Conservation (phyloP, 352 stramenopile species). For the Phytophthora boehmeriae region DNA sequence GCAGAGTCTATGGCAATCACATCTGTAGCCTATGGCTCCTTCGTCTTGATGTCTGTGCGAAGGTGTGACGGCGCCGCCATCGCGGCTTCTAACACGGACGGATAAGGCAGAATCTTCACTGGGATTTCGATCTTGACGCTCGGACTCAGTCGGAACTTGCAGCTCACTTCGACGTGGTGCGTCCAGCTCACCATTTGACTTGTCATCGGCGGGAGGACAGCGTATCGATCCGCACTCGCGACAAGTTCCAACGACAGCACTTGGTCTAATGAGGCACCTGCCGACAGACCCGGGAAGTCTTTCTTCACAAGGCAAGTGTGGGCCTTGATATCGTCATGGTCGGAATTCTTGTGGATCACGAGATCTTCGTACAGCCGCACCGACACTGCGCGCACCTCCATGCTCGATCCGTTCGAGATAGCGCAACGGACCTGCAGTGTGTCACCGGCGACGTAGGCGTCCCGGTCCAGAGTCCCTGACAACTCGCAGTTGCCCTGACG, state of each 20-base stretch:
- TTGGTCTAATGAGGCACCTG: conserved; percentile 22
- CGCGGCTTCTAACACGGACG: conserved; percentile 3
- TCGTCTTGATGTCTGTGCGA: conserved; percentile 12
- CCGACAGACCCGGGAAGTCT: conserved; percentile 20
- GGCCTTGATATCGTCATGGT: conserved; percentile 22
- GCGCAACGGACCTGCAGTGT: conserved; percentile 27
- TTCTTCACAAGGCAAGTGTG: conserved; percentile 22
- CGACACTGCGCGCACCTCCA: conserved; percentile 25
- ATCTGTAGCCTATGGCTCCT: not conserved
- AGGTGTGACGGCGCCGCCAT: conserved; percentile 5
- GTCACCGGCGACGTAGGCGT: conserved; percentile 25
- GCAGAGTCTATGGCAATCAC: too few species aligned
- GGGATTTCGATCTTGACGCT: conserved; percentile 34
- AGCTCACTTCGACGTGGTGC: conserved; percentile 28
- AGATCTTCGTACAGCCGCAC: conserved; percentile 24
- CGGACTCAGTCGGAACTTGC: conserved; percentile 31
- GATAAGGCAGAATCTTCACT: conserved; percentile 24
- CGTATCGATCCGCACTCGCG: conserved; percentile 15
- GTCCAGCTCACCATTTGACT: conserved; percentile 17
- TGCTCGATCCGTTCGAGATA: conserved; percentile 27
- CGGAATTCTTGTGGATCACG: conserved; percentile 12
- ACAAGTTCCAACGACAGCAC: conserved; percentile 25
- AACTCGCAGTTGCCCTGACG: conserved; percentile 28
- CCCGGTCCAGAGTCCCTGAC: conserved; percentile 25
- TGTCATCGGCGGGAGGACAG: conserved; percentile 18